phyloP scores from a whole-genome alignment of 768 basidiomycete species.

The Suillus subalutaceus region DNA sequence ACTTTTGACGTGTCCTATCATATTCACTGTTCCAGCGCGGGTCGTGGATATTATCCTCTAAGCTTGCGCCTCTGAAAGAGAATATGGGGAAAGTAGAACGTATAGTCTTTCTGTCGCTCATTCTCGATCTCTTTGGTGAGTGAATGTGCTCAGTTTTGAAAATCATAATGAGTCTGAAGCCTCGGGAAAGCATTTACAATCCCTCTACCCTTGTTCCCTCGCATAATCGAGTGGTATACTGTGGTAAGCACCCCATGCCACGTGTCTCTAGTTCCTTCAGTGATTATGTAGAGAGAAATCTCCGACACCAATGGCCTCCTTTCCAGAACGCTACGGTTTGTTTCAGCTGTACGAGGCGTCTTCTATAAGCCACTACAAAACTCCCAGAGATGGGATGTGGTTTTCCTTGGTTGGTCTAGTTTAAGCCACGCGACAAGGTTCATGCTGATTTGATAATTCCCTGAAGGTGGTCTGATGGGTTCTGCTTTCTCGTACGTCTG shows the following conservation, averaged over 20 bases:
- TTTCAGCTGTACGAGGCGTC: conserved; percentile 66
- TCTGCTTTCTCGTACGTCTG: conserved; percentile 84
- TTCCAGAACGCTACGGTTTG: conserved; percentile 65
- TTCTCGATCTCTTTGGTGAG: conserved; percentile 83
- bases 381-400: conserved; percentile 88
- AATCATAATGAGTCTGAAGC: conserved; percentile 16
- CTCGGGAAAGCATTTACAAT: conserved; percentile 80
- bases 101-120: conserved; percentile 86
- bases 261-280: background rate
- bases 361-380: conserved; percentile 63
- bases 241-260: conserved; percentile 47
- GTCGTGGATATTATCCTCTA: background rate
- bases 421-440: background rate
- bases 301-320: conserved; percentile 73
- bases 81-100: conserved; percentile 71
- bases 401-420: conserved; percentile 73
- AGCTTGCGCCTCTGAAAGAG: background rate
- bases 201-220: conserved; percentile 95
- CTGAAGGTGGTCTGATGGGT: conserved; percentile 83
- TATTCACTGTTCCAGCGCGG: background rate
- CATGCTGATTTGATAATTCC: conserved; percentile 6
- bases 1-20: background rate
- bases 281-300: conserved; percentile 60
- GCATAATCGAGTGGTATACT: conserved; percentile 93
- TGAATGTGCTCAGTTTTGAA: conserved; percentile 12